Conservation (phyloP, 116 monocot genomes). For the Posidonia oceanica region DNA sequence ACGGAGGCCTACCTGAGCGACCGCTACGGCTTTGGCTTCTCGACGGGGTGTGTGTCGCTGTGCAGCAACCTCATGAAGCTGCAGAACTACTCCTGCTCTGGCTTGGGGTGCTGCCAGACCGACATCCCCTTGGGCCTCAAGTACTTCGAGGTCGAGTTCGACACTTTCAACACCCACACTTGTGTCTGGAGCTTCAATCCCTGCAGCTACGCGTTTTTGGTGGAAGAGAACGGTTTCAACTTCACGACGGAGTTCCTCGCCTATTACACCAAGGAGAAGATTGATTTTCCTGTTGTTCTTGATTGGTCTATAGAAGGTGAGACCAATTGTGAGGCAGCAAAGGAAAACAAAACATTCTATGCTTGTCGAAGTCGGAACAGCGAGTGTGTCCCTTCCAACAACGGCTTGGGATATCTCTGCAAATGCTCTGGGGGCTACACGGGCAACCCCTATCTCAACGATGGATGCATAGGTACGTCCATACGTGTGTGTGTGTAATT, state of each 20-base stretch:
- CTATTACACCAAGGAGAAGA: not conserved
- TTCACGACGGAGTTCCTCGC: conserved; percentile 6
- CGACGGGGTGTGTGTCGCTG: conserved; percentile 22
- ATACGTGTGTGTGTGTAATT: no score
- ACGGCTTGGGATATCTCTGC: no score
- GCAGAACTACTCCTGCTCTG: conserved; percentile 22
- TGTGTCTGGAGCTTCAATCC: not conserved
- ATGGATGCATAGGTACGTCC: conserved; percentile 42
- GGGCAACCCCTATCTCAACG: not conserved
- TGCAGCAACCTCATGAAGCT: conserved; percentile 9
- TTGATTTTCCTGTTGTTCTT: conserved; percentile 14
- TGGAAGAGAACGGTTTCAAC: conserved; percentile 16
- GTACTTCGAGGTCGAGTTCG: conserved; percentile 10
- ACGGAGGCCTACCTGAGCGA: conserved; percentile 9
- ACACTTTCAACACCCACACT: conserved; percentile 27
- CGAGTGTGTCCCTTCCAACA: no score
- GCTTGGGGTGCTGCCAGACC: not conserved
- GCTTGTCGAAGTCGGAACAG: no score
- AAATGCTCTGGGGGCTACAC: no score
- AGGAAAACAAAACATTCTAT: no score
- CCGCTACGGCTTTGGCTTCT: not conserved
- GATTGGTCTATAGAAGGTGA: no score
- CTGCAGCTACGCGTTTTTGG: conserved; percentile 27
- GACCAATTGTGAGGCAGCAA: no score
- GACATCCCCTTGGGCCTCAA: no score